These are phyloP conservation scores for Arthrobotrys pseudoclavata DNA, from an alignment of 2,329 filamentous ascomycete species.

Conservation along the genomic window DNA sequence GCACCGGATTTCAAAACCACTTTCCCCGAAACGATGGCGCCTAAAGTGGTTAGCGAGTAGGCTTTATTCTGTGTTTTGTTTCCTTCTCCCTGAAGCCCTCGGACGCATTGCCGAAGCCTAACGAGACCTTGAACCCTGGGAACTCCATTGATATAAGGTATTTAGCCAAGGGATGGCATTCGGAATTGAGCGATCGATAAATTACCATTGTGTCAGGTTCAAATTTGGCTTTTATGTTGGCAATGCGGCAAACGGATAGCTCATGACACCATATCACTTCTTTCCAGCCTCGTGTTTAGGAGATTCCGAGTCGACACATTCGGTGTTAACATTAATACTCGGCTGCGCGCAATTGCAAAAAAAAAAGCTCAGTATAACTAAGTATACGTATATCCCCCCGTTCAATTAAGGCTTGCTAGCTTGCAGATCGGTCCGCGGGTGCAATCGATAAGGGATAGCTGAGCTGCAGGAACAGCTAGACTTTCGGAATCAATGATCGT, in stretches of 20 bases:
- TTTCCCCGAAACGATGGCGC: conserved; percentile 24
- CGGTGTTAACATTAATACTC: too few species aligned
- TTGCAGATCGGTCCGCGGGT: too few species aligned
- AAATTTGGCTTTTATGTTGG: conserved; percentile 1
- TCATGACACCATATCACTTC: background rate
- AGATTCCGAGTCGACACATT: background rate
- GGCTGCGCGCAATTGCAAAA: too few species aligned
- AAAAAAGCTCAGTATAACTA: too few species aligned
- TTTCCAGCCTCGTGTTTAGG: background rate
- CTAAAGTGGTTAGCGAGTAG: conserved; percentile 15
- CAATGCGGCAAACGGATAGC: background rate
- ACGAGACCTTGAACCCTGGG: conserved; percentile 18
- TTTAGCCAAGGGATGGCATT: conserved; percentile 1
- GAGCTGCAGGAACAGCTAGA: conserved; percentile 5
- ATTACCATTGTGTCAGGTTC: conserved; percentile 3
- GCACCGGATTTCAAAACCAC: conserved; percentile 20
- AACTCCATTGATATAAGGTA: background rate
- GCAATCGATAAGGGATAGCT: conserved; percentile 23
- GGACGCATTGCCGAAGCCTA: conserved; percentile 27
- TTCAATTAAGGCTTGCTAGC: background rate
- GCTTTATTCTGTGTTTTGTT: background rate
- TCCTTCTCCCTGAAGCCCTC: conserved; percentile 9
- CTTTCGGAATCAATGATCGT: conserved; percentile 6
- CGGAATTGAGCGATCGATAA: conserved; percentile 26
- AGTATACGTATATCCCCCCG: background rate